Evolutionary conservation across 768 basidiomycete species (phyloP), one percentile per base, ranked within the genome.

Genomic region (Boletus rubescentipes): DNA sequence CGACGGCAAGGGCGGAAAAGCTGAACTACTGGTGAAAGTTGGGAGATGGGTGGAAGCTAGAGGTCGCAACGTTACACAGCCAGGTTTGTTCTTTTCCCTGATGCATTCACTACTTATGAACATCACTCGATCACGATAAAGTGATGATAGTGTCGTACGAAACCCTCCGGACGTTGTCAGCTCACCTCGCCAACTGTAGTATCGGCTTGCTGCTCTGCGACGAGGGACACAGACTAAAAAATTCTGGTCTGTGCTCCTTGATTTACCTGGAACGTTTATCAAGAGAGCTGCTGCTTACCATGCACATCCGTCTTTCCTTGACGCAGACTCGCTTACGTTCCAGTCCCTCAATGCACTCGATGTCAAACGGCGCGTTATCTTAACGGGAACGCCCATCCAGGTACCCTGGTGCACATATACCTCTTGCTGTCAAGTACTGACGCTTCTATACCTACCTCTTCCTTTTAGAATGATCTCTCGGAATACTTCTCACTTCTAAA

Each of bases 111-210:
- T 14, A 9, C n/a, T 35, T 20, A 48, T 35, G 9, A 30, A 41
- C 49, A 49, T 40, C 9, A 32, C 34, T 26, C 31, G 16, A 34
- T 14, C 23, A 29, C 48, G n/a, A 38, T 30, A 0, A 56, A 95
- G 96, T 98, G 41, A 93, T 99, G 91, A 98, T 99, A 59, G 94
- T 97, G 6, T 98, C 97, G 0, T 99, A 99, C 61, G 96, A 99
- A 69, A 96, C 93, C 0, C 79, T 99, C 47, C 85, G 96, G 18
- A 87, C 87, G 5, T 75, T 98, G 12, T 80, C 86, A 9, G 83
- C 72, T 0, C 83, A 95, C 63, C 78, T 98, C 11, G 85, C 85
- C 4, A 82, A 80, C 52, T 92, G 90, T 58, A 84, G 78, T 47
- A 90, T 99, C 43, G 97, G 97, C 2, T 72, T 99, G 15, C 73